Evolutionary conservation across 352 stramenopile species (phyloP).

Genomic region (Phytophthora nicotianae): DNA sequence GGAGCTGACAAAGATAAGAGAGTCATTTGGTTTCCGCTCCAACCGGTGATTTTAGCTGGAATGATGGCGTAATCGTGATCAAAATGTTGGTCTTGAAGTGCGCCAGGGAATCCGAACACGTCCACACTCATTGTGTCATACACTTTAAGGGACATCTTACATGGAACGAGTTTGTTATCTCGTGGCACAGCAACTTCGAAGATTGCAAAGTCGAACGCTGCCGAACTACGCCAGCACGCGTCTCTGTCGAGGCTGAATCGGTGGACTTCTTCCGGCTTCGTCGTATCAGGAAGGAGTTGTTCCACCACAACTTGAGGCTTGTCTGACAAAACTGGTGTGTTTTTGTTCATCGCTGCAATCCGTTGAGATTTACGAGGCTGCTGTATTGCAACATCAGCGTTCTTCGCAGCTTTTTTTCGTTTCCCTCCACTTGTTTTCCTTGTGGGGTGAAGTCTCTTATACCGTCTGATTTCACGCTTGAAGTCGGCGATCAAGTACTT

Average conservation of each 20-base stretch:
- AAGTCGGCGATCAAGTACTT: too few species aligned
- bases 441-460: too few species aligned
- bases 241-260: not conserved
- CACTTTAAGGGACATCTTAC: conserved; percentile 17
- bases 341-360: conserved; percentile 10
- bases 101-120: conserved; percentile 38
- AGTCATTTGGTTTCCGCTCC: too few species aligned
- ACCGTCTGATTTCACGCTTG: too few species aligned
- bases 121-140: conserved; percentile 18
- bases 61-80: too few species aligned
- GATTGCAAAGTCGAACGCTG: too few species aligned
- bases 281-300: not conserved
- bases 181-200: conserved; percentile 35
- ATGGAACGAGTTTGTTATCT: conserved; percentile 25
- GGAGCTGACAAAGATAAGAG: too few species aligned
- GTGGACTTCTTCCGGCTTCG: not conserved
- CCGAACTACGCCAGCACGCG: too few species aligned
- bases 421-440: too few species aligned
- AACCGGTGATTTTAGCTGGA: too few species aligned
- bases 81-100: conserved; percentile 20
- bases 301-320: conserved; percentile 1
- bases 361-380: too few species aligned
- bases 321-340: not conserved
- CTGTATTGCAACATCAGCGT: conserved; percentile 5
- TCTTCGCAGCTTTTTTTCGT: not conserved